Conservation (phyloP, 345 rosid species). For the Eucalyptus tenuipes region DNA sequence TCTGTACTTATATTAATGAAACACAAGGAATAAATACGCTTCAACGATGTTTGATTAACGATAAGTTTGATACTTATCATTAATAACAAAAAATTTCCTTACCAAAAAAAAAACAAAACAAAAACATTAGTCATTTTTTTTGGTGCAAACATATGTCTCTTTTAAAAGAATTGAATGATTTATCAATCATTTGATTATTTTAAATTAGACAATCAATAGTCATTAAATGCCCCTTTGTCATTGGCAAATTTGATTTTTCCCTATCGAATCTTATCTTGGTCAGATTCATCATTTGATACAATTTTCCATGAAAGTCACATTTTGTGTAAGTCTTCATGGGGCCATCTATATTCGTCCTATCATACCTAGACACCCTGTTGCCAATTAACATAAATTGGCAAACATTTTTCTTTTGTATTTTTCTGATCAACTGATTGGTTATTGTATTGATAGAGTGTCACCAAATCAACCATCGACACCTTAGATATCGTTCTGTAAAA, state of each 20-base stretch:
- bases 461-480: neutral
- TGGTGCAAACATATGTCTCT: neutral
- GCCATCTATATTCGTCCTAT: neutral
- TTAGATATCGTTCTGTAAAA: neutral
- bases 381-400: neutral
- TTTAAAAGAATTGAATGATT: neutral
- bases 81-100: too few species aligned
- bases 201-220: neutral
- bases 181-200: neutral
- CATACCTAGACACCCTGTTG: neutral
- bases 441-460: neutral
- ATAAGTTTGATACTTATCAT: neutral
- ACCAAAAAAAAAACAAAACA: too few species aligned
- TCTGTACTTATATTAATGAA: neutral
- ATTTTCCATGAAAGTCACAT: neutral
- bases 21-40: neutral
- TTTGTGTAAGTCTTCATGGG: neutral
- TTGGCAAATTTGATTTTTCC: neutral
- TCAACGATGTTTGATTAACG: neutral
- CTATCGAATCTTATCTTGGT: neutral
- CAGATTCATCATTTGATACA: neutral
- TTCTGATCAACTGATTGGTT: neutral
- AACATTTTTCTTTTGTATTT: neutral
- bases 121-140: neutral
- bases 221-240: neutral